phyloP scores from a whole-genome alignment of 2,329 filamentous ascomycete species.

The Botrytis tulipae region DNA sequence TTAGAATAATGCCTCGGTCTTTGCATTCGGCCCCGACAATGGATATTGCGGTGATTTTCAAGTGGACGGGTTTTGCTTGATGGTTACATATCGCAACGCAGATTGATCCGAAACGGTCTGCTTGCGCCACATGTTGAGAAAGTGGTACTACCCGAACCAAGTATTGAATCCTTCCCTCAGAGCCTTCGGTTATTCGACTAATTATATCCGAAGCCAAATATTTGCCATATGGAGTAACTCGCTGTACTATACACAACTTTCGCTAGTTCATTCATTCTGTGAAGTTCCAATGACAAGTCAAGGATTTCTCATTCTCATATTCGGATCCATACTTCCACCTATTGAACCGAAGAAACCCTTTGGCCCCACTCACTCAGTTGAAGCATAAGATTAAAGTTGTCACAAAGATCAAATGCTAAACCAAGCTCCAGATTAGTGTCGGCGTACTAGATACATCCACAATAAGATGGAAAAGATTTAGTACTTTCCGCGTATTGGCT shows the following conservation, averaged over 20 bases:
- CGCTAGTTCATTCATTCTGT: not conserved
- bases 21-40: not conserved
- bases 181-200: not conserved
- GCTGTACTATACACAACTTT: not conserved
- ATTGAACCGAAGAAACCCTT: not conserved
- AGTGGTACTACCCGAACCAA: not conserved
- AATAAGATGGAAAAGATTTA: not conserved
- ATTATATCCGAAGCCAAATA: too few relatives aligned
- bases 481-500: not conserved
- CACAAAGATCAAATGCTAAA: not conserved
- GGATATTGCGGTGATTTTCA: not conserved
- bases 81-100: not conserved
- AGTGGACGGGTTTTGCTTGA: not conserved
- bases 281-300: not conserved
- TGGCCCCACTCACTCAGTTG: not conserved
- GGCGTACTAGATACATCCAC: not conserved
- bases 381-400: not conserved
- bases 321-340: not conserved
- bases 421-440: not conserved
- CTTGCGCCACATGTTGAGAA: not conserved
- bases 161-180: not conserved
- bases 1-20: not conserved
- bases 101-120: not conserved
- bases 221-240: not conserved
- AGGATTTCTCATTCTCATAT: not conserved